phyloP scores from a whole-genome alignment of 208 protist species.

The Acanthamoeba royreba region DNA sequence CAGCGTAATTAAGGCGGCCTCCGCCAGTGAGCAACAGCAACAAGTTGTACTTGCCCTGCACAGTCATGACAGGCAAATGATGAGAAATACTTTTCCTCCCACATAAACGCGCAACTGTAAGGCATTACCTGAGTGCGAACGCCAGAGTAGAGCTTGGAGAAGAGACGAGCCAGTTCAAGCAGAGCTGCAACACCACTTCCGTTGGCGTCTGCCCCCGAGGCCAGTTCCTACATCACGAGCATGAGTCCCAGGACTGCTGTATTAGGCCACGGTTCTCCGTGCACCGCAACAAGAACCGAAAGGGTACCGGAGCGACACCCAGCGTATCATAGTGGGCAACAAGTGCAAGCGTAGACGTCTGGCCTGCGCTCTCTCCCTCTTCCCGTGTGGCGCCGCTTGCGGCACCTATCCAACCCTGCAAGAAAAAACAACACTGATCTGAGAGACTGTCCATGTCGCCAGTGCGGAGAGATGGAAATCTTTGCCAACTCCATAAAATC shows the following conservation, averaged over 20 bases:
- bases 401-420: background rate
- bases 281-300: too few species aligned
- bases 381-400: background rate
- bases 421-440: background rate
- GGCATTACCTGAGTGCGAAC: background rate
- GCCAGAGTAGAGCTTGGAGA: slow-evolving; percentile 52
- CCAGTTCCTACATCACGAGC: too few species aligned
- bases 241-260: too few species aligned
- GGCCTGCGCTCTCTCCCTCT: background rate
- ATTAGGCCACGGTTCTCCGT: too few species aligned
- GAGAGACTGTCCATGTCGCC: too few species aligned
- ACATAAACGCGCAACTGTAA: background rate
- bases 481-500: too few species aligned
- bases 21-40: slow-evolving; percentile 43
- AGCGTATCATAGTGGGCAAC: slow-evolving; percentile 38
- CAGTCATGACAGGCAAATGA: background rate
- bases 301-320: background rate
- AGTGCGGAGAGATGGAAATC: too few species aligned
- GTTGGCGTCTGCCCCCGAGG: background rate
- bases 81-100: background rate
- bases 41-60: slow-evolving; percentile 39
- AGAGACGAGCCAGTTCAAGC: slow-evolving; percentile 56
- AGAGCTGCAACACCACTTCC: slow-evolving; percentile 46
- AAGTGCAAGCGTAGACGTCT: slow-evolving; percentile 14
- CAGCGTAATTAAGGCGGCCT: slow-evolving; percentile 38